These are phyloP conservation scores for Lepidium africanum DNA, from an alignment of 345 rosid genomes.

Conservation along the genomic window DNA sequence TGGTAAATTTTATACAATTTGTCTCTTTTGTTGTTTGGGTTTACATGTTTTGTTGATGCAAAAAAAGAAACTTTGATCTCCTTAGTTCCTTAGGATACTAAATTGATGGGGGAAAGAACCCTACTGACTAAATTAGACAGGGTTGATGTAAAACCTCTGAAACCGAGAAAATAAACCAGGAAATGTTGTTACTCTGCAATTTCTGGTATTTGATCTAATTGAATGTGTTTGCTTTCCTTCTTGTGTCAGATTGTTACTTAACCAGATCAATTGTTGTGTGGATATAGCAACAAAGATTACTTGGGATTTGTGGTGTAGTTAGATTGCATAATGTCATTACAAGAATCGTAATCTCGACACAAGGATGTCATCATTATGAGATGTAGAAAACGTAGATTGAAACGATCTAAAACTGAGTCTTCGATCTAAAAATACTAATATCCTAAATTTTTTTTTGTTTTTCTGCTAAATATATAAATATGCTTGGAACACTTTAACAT, in stretches of 20 bases:
- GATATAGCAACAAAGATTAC: neutral
- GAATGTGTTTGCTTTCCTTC: neutral
- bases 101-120: neutral
- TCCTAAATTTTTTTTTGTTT: neutral
- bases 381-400: too few relatives aligned
- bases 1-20: neutral
- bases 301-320: too few relatives aligned
- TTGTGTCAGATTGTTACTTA: neutral
- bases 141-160: neutral
- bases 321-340: too few relatives aligned
- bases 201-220: neutral
- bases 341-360: too few relatives aligned
- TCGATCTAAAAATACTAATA: neutral
- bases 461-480: neutral
- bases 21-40: slow-evolving; percentile 1
- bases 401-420: neutral
- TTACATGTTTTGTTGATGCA: too few relatives aligned
- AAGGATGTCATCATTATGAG: too few relatives aligned
- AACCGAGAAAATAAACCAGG: slow-evolving; percentile 1
- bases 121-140: neutral
- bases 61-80: neutral
- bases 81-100: slow-evolving; percentile 8
- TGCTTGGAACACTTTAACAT: neutral
- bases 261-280: neutral
- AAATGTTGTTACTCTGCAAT: neutral